Percentiles rank a stretch among this genome's conserved stretches.
These are phyloP conservation scores for Brassica juncea DNA, from an alignment of 345 rosid genomes.

Conservation along the genomic window DNA sequence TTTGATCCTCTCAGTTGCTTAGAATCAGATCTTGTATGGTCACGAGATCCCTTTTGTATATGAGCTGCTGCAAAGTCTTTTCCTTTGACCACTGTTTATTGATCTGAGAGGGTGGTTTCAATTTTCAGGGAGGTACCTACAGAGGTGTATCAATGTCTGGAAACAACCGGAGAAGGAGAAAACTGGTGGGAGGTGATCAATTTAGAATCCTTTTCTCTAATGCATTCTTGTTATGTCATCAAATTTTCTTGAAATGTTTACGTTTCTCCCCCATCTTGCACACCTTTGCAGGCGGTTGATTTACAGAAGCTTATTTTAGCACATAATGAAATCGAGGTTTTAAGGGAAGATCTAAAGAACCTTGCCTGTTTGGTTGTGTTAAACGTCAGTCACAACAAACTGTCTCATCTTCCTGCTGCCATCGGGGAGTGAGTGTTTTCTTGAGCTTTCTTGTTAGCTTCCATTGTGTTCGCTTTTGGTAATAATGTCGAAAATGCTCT, in stretches of 20 bases:
- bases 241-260: neutral
- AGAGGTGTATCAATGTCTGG: conserved; percentile 64
- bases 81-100: conserved; percentile 5
- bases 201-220: neutral
- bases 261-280: neutral
- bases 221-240: conserved; percentile 18
- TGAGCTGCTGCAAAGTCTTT: conserved; percentile 26
- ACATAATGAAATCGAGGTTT: conserved; percentile 72
- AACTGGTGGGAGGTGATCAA: conserved; percentile 96
- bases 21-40: neutral
- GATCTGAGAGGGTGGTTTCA: neutral
- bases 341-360: conserved; percentile 75
- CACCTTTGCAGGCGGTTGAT: conserved; percentile 68
- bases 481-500: neutral
- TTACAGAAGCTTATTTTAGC: conserved; percentile 90
- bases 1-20: conserved; percentile 11
- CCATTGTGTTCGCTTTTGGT: conserved; percentile 9
- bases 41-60: conserved; percentile 14
- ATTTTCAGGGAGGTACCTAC: conserved; percentile 67
- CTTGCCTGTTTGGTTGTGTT: conserved; percentile 64
- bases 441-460: neutral
- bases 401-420: conserved; percentile 69
- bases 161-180: conserved; percentile 70
- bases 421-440: conserved; percentile 74
- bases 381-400: conserved; percentile 81